These are phyloP conservation scores for Pseudogymnoascus sp. DNA, from an alignment of 2,329 filamentous ascomycete species.

Conservation along the genomic window DNA sequence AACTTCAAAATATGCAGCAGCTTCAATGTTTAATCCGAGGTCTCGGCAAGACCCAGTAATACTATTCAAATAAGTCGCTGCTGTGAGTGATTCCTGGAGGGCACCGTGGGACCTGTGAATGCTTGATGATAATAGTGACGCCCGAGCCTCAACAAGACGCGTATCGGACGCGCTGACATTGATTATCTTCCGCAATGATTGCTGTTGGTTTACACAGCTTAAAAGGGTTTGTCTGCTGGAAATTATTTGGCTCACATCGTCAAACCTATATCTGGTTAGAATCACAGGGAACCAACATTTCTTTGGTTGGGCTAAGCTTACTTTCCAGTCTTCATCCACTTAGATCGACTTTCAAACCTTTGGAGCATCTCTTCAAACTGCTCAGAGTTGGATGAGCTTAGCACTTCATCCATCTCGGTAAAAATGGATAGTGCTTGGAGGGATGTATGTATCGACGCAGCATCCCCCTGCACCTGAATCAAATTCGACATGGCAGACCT, in stretches of 20 bases:
- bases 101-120: slow-evolving; percentile 74
- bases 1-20: slow-evolving; percentile 68
- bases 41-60: slow-evolving; percentile 61
- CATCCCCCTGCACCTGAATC: slow-evolving; percentile 39
- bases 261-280: slow-evolving; percentile 47
- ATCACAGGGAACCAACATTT: slow-evolving; percentile 16
- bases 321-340: slow-evolving; percentile 79
- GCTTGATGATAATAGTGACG: slow-evolving; percentile 65
- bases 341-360: slow-evolving; percentile 54
- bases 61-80: slow-evolving; percentile 73
- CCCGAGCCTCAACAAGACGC: slow-evolving; percentile 64
- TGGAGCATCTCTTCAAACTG: slow-evolving; percentile 55
- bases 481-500: slow-evolving; percentile 51
- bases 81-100: slow-evolving; percentile 77
- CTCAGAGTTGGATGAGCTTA: slow-evolving; percentile 49
- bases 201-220: slow-evolving; percentile 65
- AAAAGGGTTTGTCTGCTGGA: slow-evolving; percentile 77
- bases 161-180: slow-evolving; percentile 55
- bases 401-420: slow-evolving; percentile 71
- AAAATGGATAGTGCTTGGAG: slow-evolving; percentile 61
- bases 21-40: slow-evolving; percentile 68
- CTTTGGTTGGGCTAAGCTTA: slow-evolving; percentile 35
- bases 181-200: slow-evolving; percentile 51
- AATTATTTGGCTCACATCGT: slow-evolving; percentile 71
- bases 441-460: slow-evolving; percentile 43